A percentile compares a stretch with the other conserved stretches of the same genome.
These are phyloP conservation scores for Gentiana straminea DNA, from an alignment of 257 asterid genomes.

Conservation along the genomic window DNA sequence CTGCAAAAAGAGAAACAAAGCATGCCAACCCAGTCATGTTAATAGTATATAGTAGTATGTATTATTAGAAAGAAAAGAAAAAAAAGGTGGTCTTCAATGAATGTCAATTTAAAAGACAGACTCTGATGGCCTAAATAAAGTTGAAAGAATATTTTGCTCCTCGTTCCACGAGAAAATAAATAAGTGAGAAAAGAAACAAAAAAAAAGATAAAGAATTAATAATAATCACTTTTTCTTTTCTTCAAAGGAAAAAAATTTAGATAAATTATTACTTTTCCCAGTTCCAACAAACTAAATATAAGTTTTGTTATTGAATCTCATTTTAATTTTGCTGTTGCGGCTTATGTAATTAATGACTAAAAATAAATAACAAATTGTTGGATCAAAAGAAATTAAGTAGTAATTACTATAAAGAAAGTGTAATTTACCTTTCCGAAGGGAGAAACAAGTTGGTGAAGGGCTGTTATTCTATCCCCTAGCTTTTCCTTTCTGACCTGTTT, in stretches of 20 bases:
- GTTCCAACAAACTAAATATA: no score
- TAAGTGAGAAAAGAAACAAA: no score
- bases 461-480: constrained; percentile 84
- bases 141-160: constrained; percentile 8
- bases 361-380: no score
- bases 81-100: constrained; percentile 17
- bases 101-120: constrained; percentile 29
- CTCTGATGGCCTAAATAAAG: constrained; percentile 23
- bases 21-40: constrained; percentile 30
- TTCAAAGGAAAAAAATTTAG: no score
- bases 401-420: background rate
- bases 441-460: constrained; percentile 95
- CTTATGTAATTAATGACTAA: no score
- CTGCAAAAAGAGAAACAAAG: constrained; percentile 72
- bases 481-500: constrained; percentile 89
- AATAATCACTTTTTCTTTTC: no score
- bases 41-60: constrained; percentile 1
- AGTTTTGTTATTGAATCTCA: no score
- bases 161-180: background rate
- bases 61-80: no score
- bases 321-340: no score
- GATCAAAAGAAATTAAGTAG: background rate
- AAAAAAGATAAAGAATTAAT: no score
- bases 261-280: no score
- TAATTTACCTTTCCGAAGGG: constrained; percentile 93